Evolutionary conservation across 1,284 basidiomycete species (phyloP).

Genomic region (Heterobasidion parviporum): DNA sequence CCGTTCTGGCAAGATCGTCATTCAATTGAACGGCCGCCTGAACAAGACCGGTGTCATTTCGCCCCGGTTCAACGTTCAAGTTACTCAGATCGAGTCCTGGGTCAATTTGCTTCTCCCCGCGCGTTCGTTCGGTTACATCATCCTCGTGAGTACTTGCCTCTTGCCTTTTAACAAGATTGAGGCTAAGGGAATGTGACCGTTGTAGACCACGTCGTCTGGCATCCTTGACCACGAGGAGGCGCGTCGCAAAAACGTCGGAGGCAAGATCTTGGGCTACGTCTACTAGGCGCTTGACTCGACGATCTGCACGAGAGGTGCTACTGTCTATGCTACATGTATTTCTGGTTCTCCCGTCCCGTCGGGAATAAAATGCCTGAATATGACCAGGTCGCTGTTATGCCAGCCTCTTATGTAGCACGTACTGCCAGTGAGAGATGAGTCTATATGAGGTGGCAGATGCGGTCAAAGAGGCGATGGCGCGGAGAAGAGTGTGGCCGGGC

Average conservation of each 20-base stretch:
- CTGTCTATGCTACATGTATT: neutral
- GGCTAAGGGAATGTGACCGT: neutral
- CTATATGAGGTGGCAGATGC: no score
- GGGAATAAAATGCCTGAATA: conserved; percentile 1
- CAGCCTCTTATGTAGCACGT: neutral
- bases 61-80: conserved; percentile 95
- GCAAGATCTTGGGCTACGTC: conserved; percentile 82
- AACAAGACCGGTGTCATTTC: conserved; percentile 99
- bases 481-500: no score
- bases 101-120: conserved; percentile 91
- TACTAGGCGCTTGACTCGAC: conserved; percentile 41
- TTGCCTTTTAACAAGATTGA: neutral
- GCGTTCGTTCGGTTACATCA: conserved; percentile 95
- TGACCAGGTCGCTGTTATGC: neutral
- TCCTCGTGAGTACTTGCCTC: conserved; percentile 51
- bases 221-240: conserved; percentile 99
- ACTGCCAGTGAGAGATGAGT: neutral
- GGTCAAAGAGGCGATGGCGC: no score
- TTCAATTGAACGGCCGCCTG: conserved; percentile 96
- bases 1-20: conserved; percentile 96
- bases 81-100: conserved; percentile 89
- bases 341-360: neutral
- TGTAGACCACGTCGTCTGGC: conserved; percentile 90
- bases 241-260: conserved; percentile 95
- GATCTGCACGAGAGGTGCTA: neutral